These are phyloP conservation scores for Acer yangbiense DNA, from an alignment of 345 rosid species.

Conservation along the genomic window DNA sequence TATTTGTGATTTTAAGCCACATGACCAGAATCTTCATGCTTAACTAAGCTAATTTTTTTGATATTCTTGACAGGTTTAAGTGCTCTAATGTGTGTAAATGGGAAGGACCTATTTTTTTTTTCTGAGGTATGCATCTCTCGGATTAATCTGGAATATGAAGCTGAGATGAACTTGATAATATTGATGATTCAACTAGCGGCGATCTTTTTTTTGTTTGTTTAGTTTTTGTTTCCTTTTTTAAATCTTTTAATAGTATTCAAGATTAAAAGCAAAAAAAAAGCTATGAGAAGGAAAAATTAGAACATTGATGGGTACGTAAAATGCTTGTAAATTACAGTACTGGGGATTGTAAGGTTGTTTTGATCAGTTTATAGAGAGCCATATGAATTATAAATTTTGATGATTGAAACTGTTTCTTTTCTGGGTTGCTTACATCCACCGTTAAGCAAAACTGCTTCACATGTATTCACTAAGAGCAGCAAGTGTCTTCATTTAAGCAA, in stretches of 20 bases:
- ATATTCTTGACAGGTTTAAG: slow-evolving; percentile 28
- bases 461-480: background rate
- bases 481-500: background rate
- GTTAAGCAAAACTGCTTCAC: background rate
- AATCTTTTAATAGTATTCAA: background rate
- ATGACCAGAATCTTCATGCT: background rate
- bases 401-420: background rate
- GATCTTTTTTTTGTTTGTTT: background rate
- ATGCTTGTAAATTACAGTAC: slow-evolving; percentile 9
- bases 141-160: background rate
- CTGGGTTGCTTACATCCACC: background rate
- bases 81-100: background rate
- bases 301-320: background rate
- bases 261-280: background rate
- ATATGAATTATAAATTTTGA: background rate
- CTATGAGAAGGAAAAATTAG: background rate
- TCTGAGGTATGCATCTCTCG: background rate
- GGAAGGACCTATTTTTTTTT: background rate
- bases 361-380: background rate
- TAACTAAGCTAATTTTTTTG: background rate
- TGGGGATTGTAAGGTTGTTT: background rate
- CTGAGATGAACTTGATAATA: background rate
- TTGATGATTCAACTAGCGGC: background rate
- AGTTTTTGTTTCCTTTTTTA: background rate
- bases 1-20: background rate